Evolutionary conservation across 176 grass and related monocot species (phyloP), one percentile per base, ranked within the genome.

Genomic region (Oryza meyeriana): DNA sequence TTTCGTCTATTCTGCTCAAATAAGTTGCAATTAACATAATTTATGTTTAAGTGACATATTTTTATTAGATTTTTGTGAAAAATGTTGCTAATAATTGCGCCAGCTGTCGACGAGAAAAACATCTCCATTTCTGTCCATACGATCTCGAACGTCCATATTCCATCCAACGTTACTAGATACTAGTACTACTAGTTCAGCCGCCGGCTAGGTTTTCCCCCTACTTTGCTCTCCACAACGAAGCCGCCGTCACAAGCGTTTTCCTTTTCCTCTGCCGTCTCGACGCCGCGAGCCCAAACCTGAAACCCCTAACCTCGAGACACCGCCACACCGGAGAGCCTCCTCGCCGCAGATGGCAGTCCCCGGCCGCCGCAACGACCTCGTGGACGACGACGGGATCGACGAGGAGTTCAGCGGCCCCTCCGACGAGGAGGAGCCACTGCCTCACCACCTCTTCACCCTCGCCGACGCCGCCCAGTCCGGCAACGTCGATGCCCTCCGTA

Each of bases 371-470:
- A 82, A 90, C 74, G 79, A 74, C 11, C 34, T 79, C 45, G 41
- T 76, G 22, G 78, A 82, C n/a, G 78, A 90, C 11, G 88, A 82
- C 35, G 83, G 78, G 11, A 45, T 77, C n/a, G 83, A 28, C 58
- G 88, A 85, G 66, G 78, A 45, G 57, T 81, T 82, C 72, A 64
- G 0, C 73, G 73, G 9, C 35, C 14, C 34, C 45, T 77, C 78
- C 28, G 90, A 87, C 28, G 90, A 91, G 28, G 92, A 98, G 6
- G 70, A 44, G 55, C 89, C 82, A 6, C 72, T 91, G 48, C 92
- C 95, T 30, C 70, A 82, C 67, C 87, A 98, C 64, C 96, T 98
- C 87, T 89, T 87, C 38, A 74, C 89, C 18, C 93, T 98, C 82
- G 79, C 89, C 71, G 89, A 83, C 72, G 91, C 93, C 79, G 91